A percentile compares a stretch with the other conserved stretches of the same genome.
These are phyloP conservation scores for Fomes fomentarius DNA, from an alignment of 1,284 basidiomycete genomes.

Conservation along the genomic window DNA sequence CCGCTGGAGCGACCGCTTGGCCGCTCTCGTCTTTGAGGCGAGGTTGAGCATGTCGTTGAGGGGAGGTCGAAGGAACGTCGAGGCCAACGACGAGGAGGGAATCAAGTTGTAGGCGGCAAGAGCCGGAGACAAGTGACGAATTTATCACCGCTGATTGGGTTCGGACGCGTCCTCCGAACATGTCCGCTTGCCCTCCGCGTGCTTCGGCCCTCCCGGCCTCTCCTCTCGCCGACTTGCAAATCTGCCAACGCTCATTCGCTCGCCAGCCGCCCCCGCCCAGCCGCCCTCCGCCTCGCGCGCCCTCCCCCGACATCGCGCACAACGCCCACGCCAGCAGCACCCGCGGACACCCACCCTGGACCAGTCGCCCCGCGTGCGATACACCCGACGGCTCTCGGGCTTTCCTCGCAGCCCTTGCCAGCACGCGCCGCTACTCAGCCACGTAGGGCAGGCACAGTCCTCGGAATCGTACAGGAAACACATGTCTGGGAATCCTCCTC, in stretches of 20 bases:
- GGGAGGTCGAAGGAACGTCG: conserved; percentile 12
- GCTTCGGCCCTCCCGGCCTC: conserved; percentile 15
- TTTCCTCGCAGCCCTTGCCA: not conserved
- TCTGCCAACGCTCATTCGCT: conserved; percentile 13
- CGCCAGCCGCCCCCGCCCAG: not conserved
- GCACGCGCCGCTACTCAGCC: not conserved
- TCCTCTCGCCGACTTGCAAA: conserved; percentile 3
- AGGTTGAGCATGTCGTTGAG: conserved; percentile 67
- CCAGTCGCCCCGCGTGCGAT: not conserved
- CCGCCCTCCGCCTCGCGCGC: not conserved
- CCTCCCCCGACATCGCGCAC: not conserved
- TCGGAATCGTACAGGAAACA: conserved; percentile 11
- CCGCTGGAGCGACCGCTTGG: conserved; percentile 60
- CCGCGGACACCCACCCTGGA: not conserved
- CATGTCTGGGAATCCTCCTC: no score
- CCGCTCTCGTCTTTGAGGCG: conserved; percentile 60
- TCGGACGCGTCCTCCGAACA: conserved; percentile 20
- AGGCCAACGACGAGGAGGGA: conserved; percentile 15
- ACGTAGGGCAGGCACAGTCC: not conserved
- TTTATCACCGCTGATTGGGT: conserved; percentile 28
- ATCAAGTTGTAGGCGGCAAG: conserved; percentile 16
- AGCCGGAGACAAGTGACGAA: conserved; percentile 17
- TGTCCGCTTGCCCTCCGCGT: conserved; percentile 14
- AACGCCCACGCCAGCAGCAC: not conserved
- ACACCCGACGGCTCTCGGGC: not conserved